Percentiles rank a stretch among this genome's conserved stretches.
These are phyloP conservation scores for Symbiodinium pilosum DNA, from an alignment of 73 alveolate species.

Conservation along the genomic window DNA sequence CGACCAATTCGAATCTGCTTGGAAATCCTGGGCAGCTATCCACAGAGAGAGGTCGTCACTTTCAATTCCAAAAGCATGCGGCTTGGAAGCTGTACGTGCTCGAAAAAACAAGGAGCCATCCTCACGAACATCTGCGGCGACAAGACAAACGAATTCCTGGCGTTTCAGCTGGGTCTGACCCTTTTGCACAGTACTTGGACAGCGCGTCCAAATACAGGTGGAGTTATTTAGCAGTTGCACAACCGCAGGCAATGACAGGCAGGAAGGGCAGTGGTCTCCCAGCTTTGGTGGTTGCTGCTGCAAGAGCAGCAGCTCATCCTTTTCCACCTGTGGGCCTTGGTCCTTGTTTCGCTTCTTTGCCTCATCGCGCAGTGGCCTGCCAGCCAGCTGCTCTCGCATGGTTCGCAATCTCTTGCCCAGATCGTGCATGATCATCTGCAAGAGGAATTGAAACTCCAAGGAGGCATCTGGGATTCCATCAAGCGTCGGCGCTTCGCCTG, in stretches of 20 bases:
- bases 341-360: not conserved
- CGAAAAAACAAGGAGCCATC: not conserved
- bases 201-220: not conserved
- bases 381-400: conserved; percentile 1
- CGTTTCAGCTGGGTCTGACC: not conserved
- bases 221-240: not conserved
- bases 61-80: not conserved
- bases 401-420: not conserved
- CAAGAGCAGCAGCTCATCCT: not conserved
- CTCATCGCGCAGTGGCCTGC: not conserved
- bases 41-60: not conserved
- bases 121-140: not conserved
- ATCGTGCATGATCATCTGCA: not conserved
- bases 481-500: not conserved
- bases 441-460: not conserved
- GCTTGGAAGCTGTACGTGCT: not conserved
- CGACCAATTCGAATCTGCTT: not conserved
- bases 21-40: not conserved
- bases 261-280: not conserved
- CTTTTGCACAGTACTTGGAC: not conserved
- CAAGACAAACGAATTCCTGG: not conserved
- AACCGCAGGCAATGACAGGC: not conserved
- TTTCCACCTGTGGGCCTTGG: not conserved
- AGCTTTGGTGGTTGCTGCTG: not conserved
- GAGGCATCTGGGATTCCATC: not conserved